These are phyloP conservation scores for Aspergillus bertholletiae DNA, from an alignment of 495 filamentous ascomycete species.

Conservation along the genomic window DNA sequence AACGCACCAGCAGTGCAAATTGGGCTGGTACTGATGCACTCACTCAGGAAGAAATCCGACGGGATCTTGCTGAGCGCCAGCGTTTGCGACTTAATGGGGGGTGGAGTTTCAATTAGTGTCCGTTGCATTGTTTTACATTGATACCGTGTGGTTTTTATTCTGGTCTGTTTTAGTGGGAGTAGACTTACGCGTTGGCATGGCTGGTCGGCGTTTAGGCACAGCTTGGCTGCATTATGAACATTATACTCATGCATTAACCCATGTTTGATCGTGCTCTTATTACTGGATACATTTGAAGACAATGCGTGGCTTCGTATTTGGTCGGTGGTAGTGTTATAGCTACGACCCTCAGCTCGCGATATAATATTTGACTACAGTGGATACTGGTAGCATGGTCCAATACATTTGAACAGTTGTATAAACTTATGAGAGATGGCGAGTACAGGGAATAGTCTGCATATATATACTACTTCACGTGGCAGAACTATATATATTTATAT, in stretches of 20 bases:
- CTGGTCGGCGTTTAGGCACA: not conserved
- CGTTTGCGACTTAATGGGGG: constrained; percentile 78
- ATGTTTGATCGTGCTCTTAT: not conserved
- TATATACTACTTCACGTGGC: too few relatives aligned
- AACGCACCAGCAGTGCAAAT: constrained; percentile 87
- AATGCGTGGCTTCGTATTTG: too few relatives aligned
- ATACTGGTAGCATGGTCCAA: too few relatives aligned
- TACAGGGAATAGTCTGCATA: too few relatives aligned
- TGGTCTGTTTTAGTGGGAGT: not conserved
- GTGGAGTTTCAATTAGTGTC: constrained; percentile 58
- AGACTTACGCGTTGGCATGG: not conserved
- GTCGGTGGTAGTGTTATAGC: too few relatives aligned
- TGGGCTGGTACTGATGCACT: constrained; percentile 83
- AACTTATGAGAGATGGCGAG: too few relatives aligned
- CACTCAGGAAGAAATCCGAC: constrained; percentile 81
- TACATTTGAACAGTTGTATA: too few relatives aligned
- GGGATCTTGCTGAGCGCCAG: constrained; percentile 76
- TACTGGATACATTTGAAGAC: not conserved
- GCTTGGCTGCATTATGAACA: not conserved
- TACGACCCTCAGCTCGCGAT: too few relatives aligned
- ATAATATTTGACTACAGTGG: too few relatives aligned
- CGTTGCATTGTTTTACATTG: not conserved
- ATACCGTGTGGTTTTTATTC: not conserved
- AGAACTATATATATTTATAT: too few relatives aligned
- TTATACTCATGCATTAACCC: not conserved